Conservation (phyloP, 495 filamentous ascomycete species). For the Podospora pseudoanserina region DNA sequence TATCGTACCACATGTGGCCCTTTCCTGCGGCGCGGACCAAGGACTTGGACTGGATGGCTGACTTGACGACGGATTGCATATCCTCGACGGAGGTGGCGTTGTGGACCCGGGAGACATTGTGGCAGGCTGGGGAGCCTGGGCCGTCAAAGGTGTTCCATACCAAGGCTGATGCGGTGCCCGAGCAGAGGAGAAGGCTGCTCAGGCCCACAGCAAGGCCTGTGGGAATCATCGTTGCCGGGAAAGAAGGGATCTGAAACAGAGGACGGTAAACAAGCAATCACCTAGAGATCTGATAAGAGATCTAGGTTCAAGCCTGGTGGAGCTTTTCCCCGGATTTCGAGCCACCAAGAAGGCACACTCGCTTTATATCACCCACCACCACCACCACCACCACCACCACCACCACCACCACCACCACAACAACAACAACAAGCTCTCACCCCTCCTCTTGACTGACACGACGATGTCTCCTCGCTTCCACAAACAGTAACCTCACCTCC, state of each 20-base stretch:
- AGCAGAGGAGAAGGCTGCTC: constrained; percentile 14
- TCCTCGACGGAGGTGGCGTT: constrained; percentile 43
- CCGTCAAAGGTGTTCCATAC: constrained; percentile 51
- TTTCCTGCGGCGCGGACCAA: constrained; percentile 46
- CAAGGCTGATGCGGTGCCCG: constrained; percentile 24
- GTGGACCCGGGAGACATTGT: constrained; percentile 41
- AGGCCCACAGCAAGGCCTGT: background rate
- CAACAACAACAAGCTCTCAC: background rate
- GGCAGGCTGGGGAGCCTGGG: constrained; percentile 44
- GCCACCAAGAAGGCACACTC: background rate
- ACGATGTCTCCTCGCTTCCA: background rate
- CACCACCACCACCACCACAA: too few relatives aligned
- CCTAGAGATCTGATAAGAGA: background rate
- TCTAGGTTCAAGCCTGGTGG: background rate
- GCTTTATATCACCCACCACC: background rate
- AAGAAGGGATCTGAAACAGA: background rate
- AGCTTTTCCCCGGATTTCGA: background rate
- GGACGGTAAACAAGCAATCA: background rate
- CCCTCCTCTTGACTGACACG: background rate
- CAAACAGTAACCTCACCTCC: background rate
- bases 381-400: too few relatives aligned
- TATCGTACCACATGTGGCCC: constrained; percentile 52
- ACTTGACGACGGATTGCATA: constrained; percentile 40
- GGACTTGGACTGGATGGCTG: constrained; percentile 29
- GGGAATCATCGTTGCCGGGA: background rate